Evolutionary conservation across 2,329 filamentous ascomycete species (phyloP).

Genomic region (Colletotrichum magnum): DNA sequence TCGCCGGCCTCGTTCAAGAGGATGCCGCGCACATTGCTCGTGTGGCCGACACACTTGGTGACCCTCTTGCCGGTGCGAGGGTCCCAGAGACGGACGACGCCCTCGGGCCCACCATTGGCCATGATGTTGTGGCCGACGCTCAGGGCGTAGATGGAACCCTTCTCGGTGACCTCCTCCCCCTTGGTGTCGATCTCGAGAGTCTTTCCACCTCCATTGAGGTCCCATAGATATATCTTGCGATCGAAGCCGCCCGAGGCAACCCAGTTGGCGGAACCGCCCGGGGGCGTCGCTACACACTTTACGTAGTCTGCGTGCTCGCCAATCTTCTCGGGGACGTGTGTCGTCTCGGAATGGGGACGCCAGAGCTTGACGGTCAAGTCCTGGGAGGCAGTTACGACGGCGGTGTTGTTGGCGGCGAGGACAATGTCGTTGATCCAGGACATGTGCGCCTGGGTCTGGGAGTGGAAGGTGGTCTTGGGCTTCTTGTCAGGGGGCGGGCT

Average conservation of each 20-base stretch:
- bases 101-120: conserved; percentile 94
- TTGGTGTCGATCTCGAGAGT: conserved; percentile 87
- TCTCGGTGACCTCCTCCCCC: conserved; percentile 87
- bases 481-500: conserved; percentile 49
- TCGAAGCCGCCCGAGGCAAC: conserved; percentile 95
- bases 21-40: conserved; percentile 93
- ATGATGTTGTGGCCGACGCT: conserved; percentile 84
- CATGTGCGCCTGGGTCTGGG: conserved; percentile 82
- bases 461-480: conserved; percentile 66
- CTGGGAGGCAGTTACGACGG: conserved; percentile 91
- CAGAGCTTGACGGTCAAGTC: conserved; percentile 94
- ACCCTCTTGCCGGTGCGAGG: conserved; percentile 88
- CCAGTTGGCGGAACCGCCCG: conserved; percentile 77
- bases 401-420: conserved; percentile 82
- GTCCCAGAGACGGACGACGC: conserved; percentile 93
- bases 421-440: conserved; percentile 97
- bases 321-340: conserved; percentile 80
- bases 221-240: conserved; percentile 93
- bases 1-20: conserved; percentile 90
- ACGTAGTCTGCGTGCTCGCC: conserved; percentile 97
- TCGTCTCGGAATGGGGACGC: conserved; percentile 76
- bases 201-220: conserved; percentile 89
- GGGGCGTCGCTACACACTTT: conserved; percentile 89
- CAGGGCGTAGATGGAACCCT: conserved; percentile 95
- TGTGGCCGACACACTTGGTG: conserved; percentile 97